Evolutionary conservation across 2,329 filamentous ascomycete species (phyloP).

Genomic region (Biscogniauxia mediterranea): DNA sequence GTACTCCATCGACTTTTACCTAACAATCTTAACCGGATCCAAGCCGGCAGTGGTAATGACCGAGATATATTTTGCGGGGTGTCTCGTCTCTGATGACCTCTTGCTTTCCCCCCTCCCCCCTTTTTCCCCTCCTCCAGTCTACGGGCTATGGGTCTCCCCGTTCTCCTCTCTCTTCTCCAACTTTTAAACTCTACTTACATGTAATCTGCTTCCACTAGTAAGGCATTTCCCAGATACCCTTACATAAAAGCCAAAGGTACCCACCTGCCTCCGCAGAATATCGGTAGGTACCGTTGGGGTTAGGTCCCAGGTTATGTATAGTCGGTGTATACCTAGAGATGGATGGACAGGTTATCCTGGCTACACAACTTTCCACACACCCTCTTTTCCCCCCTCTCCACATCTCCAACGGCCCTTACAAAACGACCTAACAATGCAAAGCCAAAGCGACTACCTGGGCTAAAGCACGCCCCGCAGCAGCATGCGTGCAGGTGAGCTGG

Average conservation of each 20-base stretch:
- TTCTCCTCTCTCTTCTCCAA: background rate
- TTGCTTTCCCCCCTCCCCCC: no score
- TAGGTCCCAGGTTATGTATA: no score
- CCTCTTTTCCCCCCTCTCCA: background rate
- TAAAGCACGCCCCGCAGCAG: conserved; percentile 3
- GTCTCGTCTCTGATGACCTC: background rate
- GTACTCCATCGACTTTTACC: background rate
- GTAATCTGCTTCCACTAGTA: no score
- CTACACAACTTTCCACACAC: background rate
- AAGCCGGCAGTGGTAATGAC: background rate
- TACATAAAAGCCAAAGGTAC: no score
- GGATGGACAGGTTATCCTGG: no score
- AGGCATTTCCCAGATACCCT: no score
- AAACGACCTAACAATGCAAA: background rate
- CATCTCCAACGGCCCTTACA: conserved; percentile 1
- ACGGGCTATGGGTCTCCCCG: background rate
- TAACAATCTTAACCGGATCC: background rate
- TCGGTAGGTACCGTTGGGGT: no score
- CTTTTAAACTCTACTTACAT: no score
- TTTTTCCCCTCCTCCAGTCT: background rate
- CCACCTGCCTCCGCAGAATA: no score
- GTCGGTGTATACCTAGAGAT: no score
- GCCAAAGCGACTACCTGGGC: background rate
- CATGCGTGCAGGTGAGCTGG: conserved; percentile 1
- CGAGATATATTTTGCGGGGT: background rate